Percentiles rank a stretch among this genome's conserved stretches.
Conservation (phyloP, 805 yeast genomes). For the Hanseniaspora jakobsenii region DNA sequence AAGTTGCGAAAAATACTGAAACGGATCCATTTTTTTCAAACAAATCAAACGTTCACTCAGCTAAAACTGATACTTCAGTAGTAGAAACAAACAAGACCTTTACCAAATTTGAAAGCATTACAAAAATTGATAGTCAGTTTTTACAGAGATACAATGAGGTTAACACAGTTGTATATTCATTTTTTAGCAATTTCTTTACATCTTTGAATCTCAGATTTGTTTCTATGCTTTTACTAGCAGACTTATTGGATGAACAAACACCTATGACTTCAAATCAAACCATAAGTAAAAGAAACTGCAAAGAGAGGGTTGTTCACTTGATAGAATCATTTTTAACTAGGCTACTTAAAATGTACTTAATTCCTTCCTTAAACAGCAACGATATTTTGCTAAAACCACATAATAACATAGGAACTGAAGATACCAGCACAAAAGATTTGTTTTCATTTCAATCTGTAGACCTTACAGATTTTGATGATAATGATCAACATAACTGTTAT, state of each 20-base stretch:
- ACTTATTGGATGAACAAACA: neutral
- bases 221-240: neutral
- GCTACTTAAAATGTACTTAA: constrained; percentile 8
- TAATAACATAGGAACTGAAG: too few species aligned
- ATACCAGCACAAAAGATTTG: neutral
- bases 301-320: neutral
- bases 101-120: neutral
- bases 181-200: constrained; percentile 2
- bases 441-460: neutral
- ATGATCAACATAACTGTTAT: neutral
- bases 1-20: neutral
- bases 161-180: constrained; percentile 3
- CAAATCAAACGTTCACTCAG: neutral
- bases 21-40: neutral
- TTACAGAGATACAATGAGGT: neutral
- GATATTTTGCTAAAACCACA: neutral
- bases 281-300: neutral
- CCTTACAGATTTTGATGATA: neutral
- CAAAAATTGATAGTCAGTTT: neutral
- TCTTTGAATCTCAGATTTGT: neutral
- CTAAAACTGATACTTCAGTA: neutral
- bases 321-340: constrained; percentile 1
- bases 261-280: neutral
- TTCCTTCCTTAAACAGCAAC: constrained; percentile 9
- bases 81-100: neutral